Conservation (phyloP, 129 eudicot genomes). For the Dittrichia graveolens region DNA sequence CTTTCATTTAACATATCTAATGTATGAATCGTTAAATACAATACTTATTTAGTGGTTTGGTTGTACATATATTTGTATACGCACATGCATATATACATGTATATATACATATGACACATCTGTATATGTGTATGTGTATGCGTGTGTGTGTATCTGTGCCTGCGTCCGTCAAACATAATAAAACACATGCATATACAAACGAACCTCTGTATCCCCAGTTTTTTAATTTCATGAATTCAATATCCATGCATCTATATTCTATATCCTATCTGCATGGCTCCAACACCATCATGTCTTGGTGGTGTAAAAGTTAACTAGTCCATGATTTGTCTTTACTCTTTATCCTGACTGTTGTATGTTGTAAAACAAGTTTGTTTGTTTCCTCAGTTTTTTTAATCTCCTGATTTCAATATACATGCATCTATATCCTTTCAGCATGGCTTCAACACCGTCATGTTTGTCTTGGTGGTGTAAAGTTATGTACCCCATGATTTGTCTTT, state of each 20-base stretch:
- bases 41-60: neutral
- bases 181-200: neutral
- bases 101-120: too few species aligned
- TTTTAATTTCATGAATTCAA: too few species aligned
- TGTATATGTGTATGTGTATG: too few species aligned
- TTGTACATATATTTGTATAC: neutral
- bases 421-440: slow-evolving; percentile 16
- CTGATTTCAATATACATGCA: neutral
- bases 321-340: slow-evolving; percentile 4
- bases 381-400: neutral
- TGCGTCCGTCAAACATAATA: too few species aligned
- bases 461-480: neutral
- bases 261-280: neutral
- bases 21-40: neutral
- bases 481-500: slow-evolving; percentile 12
- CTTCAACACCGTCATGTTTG: neutral
- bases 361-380: neutral
- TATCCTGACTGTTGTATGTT: neutral
- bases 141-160: too few species aligned
- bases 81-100: neutral
- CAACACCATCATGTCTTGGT: neutral
- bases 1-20: neutral
- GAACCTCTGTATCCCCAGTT: neutral
- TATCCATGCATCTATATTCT: neutral
- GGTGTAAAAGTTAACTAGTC: neutral